A percentile compares a stretch with the other conserved stretches of the same genome.
Evolutionary conservation across 2,329 filamentous ascomycete genomes (phyloP).

Genomic region (Trichoderma simmonsii): DNA sequence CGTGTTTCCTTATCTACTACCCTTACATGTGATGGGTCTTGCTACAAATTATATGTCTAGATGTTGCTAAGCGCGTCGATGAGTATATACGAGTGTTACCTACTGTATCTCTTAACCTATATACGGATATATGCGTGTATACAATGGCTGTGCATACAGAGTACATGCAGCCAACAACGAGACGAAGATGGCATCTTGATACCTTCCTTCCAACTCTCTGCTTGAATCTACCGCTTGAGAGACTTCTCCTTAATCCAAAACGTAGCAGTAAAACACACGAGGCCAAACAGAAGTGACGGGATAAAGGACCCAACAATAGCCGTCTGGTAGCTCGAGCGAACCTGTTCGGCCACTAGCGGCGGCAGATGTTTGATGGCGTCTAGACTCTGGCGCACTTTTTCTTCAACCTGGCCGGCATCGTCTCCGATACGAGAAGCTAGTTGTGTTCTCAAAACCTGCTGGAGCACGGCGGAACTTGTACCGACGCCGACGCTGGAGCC

Average conservation of each 20-base stretch:
- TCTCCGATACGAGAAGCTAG: conserved; percentile 55
- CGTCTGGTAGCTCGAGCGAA: conserved; percentile 63
- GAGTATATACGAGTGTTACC: background rate
- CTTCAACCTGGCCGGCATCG: conserved; percentile 63
- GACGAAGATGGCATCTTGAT: background rate
- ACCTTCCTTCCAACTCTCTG: background rate
- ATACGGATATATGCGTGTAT: background rate
- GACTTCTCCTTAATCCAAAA: conserved; percentile 58
- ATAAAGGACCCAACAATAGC: conserved; percentile 42
- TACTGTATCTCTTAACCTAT: background rate
- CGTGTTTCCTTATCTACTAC: background rate
- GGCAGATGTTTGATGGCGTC: conserved; percentile 65
- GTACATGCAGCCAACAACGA: background rate
- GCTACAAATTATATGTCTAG: background rate
- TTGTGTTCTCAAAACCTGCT: conserved; percentile 60
- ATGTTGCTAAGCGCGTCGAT: background rate
- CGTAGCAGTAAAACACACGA: conserved; percentile 38
- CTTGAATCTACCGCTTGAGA: conserved; percentile 36
- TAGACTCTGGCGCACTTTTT: conserved; percentile 66
- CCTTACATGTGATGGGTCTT: background rate
- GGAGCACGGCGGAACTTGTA: conserved; percentile 68
- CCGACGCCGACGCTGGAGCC: conserved; percentile 75
- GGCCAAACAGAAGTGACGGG: conserved; percentile 36
- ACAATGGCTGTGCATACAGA: background rate
- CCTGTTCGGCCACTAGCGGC: conserved; percentile 54